phyloP scores from a whole-genome alignment of 176 grass and related monocot species.

The Rhynchospora pubera region DNA sequence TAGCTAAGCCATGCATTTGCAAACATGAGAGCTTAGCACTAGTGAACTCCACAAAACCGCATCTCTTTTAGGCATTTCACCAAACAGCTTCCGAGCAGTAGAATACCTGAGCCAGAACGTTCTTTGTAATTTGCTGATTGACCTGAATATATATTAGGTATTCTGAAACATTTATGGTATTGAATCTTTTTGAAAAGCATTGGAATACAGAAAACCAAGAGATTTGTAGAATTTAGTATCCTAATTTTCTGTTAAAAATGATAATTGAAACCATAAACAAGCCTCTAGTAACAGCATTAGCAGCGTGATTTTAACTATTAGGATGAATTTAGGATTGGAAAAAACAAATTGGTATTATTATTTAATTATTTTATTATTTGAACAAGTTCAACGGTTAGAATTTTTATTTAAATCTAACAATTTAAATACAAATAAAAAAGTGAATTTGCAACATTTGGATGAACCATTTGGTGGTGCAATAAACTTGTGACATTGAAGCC shows the following conservation, averaged over 20 bases:
- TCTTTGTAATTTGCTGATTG: slow-evolving; percentile 30
- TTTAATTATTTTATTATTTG: no score
- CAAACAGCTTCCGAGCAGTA: slow-evolving; percentile 37
- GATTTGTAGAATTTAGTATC: neutral
- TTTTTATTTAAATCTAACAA: no score
- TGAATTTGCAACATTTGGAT: no score
- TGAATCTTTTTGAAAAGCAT: neutral
- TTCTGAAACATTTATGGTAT: neutral
- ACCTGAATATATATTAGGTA: slow-evolving; percentile 1
- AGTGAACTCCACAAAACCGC: slow-evolving; percentile 57
- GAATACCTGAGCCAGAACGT: slow-evolving; percentile 20
- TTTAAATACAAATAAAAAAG: no score
- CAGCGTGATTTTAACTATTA: neutral
- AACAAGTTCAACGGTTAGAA: no score
- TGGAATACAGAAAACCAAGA: no score
- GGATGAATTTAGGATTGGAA: no score
- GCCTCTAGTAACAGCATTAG: neutral
- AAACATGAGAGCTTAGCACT: slow-evolving; percentile 13
- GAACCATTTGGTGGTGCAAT: no score
- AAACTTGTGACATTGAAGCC: no score
- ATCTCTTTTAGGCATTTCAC: slow-evolving; percentile 36
- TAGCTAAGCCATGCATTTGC: neutral
- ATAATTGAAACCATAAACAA: neutral
- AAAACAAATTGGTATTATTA: no score
- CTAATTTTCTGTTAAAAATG: neutral